Evolutionary conservation across 164 flowering plant species (phyloP), one percentile per base, ranked within the genome.

Genomic region (Paratinospora sagittata): DNA sequence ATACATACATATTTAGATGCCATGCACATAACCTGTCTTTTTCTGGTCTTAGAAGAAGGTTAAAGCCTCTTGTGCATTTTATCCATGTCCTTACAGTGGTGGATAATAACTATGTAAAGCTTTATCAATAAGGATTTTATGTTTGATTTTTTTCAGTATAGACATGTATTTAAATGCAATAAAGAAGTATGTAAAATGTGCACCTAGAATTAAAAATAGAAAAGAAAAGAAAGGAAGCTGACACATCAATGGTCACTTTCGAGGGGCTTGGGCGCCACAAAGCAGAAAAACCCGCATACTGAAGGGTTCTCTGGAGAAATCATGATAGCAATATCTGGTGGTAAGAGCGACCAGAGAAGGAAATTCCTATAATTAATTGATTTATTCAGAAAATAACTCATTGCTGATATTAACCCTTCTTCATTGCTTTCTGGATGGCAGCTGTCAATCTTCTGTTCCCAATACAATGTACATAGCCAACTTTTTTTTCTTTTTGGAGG

Each of bases 381-480:
- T 55, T 5, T 55, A 5, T 55, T 55, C 10, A 17, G 61, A 55
- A 55, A 55, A 55, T n/a, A 55, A 21, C 21, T 55, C 61, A 55
- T 55, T 55, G n/a, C 2, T n/a, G 24, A 55, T 55, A 55, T 55
- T 55, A 19, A 7, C 24, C 61, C 21, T 55, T 55, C 61, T 19
- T 21, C 24, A 2, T 55, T 55, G 24, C 61, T 21, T 55, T 19
- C 24, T 21, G 19, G 24, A 4, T 55, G 61, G 61, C 61, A 55
- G 61, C 61, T 55, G 24, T 55, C 61, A 55, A n/a, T 61, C 33
- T 61, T 58, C 27, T 55, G 27, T 66, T 66, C 73, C 61, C 49
- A 63, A 14, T 16, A 43, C 49, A 27, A 27, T 41, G 19, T 27
- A 10, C 19, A 60, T 12, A 33, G 26, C 34, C 63, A 24, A 43